phyloP scores from a whole-genome alignment of 306 rosid genomes.

The Sechiopsis laciniata region DNA sequence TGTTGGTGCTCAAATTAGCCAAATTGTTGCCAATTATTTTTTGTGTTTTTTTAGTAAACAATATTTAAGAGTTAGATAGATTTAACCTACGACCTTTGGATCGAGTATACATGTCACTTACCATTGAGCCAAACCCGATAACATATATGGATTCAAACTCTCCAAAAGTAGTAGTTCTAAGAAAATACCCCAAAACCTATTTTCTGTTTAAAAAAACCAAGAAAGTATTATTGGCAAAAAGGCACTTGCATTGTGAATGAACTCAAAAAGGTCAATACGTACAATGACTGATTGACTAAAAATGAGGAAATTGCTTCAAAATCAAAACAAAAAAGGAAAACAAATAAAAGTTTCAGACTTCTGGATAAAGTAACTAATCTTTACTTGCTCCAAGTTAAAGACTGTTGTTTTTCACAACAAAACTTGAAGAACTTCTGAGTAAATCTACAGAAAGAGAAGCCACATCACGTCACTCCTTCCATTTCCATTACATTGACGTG shows the following conservation, averaged over 20 bases:
- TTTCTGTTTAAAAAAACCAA: not conserved
- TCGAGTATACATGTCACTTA: too few species aligned
- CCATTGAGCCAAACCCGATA: too few species aligned
- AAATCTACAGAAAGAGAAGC: slow-evolving; percentile 29
- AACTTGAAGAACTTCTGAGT: slow-evolving; percentile 19
- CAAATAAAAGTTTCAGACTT: not conserved
- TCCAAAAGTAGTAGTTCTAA: too few species aligned
- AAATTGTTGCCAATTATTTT: too few species aligned
- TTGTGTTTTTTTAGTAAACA: too few species aligned
- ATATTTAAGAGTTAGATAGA: too few species aligned
- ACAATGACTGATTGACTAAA: not conserved
- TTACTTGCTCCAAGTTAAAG: slow-evolving; percentile 18
- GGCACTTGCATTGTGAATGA: slow-evolving; percentile 12
- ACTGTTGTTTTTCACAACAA: slow-evolving; percentile 2
- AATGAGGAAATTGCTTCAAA: not conserved
- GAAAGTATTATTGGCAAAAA: slow-evolving; percentile 5
- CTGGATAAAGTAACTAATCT: not conserved
- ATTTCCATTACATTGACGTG: slow-evolving; percentile 36
- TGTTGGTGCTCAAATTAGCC: too few species aligned
- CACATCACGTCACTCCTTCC: slow-evolving; percentile 36
- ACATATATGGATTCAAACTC: not conserved
- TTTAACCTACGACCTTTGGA: too few species aligned
- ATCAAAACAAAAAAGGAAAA: not conserved
- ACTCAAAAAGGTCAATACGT: slow-evolving; percentile 6
- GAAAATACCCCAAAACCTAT: not conserved